A percentile compares a stretch with the other conserved stretches of the same genome.
Conservation (phyloP, 2,329 filamentous ascomycete species). For the Colletotrichum karsti region DNA sequence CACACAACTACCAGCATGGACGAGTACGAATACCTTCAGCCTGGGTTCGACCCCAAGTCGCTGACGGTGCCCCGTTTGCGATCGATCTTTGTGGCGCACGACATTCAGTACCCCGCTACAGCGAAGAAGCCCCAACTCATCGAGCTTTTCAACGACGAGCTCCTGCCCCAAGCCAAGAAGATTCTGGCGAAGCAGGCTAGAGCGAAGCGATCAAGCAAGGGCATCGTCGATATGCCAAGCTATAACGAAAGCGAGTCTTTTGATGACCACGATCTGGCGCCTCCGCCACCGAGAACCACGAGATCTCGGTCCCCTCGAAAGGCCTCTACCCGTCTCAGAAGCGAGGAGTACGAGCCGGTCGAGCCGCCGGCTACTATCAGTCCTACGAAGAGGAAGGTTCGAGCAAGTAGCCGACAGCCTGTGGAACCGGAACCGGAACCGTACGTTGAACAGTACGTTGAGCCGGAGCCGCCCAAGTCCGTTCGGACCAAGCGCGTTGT, state of each 20-base stretch:
- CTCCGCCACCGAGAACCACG: conserved; percentile 57
- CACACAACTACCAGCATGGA: conserved; percentile 55
- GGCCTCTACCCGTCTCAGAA: conserved; percentile 59
- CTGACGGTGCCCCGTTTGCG: conserved; percentile 90
- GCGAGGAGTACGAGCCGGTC: conserved; percentile 56
- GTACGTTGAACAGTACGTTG: conserved; percentile 54
- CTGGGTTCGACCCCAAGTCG: conserved; percentile 83
- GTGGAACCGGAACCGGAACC: conserved; percentile 44
- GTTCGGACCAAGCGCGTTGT: conserved; percentile 58
- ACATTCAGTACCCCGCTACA: conserved; percentile 83
- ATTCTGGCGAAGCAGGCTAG: conserved; percentile 78
- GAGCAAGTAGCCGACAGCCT: conserved; percentile 63
- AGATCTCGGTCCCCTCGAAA: conserved; percentile 66
- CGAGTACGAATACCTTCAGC: conserved; percentile 82
- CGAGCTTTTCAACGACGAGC: conserved; percentile 80
- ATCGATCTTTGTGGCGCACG: conserved; percentile 90
- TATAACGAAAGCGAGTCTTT: conserved; percentile 72
- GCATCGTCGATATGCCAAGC: conserved; percentile 76
- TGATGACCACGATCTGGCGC: conserved; percentile 65
- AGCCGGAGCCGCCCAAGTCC: conserved; percentile 49
- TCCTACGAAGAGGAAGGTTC: conserved; percentile 63
- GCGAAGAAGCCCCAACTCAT: conserved; percentile 93
- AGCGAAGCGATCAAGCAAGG: conserved; percentile 86
- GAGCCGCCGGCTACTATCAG: conserved; percentile 42
- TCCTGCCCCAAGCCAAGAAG: conserved; percentile 81